Percentiles rank a stretch among this genome's conserved stretches.
Conservation (phyloP, 164 flowering plant species). For the Pachysandra terminalis region DNA sequence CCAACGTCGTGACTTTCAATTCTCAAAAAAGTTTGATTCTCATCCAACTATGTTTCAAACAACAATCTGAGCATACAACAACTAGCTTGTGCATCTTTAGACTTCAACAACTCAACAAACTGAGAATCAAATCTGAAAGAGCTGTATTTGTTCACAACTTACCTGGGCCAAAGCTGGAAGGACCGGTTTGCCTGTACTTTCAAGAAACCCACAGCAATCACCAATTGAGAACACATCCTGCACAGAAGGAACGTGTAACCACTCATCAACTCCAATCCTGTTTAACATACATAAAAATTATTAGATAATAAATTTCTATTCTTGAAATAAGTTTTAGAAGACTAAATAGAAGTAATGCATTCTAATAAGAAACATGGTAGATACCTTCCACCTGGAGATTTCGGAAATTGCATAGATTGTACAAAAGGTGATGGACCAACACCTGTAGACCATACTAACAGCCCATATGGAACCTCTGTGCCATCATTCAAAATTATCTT, state of each 20-base stretch:
- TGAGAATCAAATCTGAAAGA: not conserved
- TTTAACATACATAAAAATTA: conserved; percentile 2
- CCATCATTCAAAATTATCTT: conserved; percentile 84
- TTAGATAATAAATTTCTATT: conserved; percentile 2
- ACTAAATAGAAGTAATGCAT: not conserved
- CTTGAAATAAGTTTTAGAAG: not conserved
- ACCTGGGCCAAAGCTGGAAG: conserved; percentile 99
- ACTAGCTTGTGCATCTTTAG: not conserved
- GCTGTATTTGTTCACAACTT: conserved; percentile 1
- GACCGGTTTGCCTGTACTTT: conserved; percentile 71
- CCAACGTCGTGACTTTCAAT: too few relatives aligned
- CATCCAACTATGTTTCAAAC: not conserved
- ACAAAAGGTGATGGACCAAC: conserved; percentile 92
- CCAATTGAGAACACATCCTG: conserved; percentile 86
- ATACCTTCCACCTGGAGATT: conserved; percentile 93
- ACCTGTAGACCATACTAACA: conserved; percentile 98
- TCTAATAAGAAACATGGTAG: not conserved
- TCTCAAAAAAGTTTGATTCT: too few relatives aligned
- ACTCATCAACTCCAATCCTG: conserved; percentile 95
- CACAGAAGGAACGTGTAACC: conserved; percentile 84
- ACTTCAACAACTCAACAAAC: conserved; percentile 3
- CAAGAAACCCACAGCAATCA: conserved; percentile 93
- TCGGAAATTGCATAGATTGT: conserved; percentile 51
- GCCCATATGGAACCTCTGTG: conserved; percentile 90
- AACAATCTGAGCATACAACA: not conserved